Evolutionary conservation across 257 asterid species (phyloP).

Genomic region (Plantago ovata): DNA sequence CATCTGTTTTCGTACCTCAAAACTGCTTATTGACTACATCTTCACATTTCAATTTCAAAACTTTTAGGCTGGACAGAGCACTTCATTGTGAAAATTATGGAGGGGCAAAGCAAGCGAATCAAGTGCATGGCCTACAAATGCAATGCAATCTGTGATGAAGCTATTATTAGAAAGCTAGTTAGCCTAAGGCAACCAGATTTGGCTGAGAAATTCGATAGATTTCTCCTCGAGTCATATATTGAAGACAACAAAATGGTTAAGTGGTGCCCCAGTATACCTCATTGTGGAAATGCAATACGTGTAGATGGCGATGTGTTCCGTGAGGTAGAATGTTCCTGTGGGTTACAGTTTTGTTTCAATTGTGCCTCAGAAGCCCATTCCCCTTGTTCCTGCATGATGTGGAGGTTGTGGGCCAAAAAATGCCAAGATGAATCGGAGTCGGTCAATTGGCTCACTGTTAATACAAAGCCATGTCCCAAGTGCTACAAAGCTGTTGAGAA

Average conservation of each 20-base stretch:
- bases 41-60: neutral
- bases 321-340: slow-evolving; percentile 93
- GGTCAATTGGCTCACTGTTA: slow-evolving; percentile 85
- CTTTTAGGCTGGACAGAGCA: slow-evolving; percentile 91
- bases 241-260: slow-evolving; percentile 93
- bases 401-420: slow-evolving; percentile 85
- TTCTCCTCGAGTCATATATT: slow-evolving; percentile 82
- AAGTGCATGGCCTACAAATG: slow-evolving; percentile 92
- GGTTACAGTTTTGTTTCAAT: slow-evolving; percentile 81
- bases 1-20: neutral
- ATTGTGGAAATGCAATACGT: slow-evolving; percentile 88
- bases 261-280: slow-evolving; percentile 93
- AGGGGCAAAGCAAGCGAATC: slow-evolving; percentile 90
- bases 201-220: slow-evolving; percentile 75
- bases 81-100: slow-evolving; percentile 78
- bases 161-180: slow-evolving; percentile 56
- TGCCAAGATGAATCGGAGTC: slow-evolving; percentile 92
- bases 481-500: slow-evolving; percentile 93
- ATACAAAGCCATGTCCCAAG: slow-evolving; percentile 88
- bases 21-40: neutral
- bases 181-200: slow-evolving; percentile 55
- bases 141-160: slow-evolving; percentile 81
- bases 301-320: slow-evolving; percentile 71
- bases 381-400: slow-evolving; percentile 90
- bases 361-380: slow-evolving; percentile 86